Conservation (phyloP, 2,329 filamentous ascomycete genomes). For the Lachnellula subtilissima region DNA sequence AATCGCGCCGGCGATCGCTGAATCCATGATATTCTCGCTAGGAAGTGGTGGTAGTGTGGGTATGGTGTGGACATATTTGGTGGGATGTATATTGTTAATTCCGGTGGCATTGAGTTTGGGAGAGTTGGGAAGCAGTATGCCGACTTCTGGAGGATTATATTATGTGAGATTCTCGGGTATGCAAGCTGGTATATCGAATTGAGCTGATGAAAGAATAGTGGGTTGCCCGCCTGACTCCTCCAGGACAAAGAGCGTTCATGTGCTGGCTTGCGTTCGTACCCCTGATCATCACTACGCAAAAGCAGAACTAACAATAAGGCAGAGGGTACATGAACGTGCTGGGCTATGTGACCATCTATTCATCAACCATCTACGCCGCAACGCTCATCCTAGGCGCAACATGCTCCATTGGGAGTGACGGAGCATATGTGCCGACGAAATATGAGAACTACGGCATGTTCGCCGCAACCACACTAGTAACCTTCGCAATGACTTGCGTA, state of each 20-base stretch:
- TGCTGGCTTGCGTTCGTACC: slow-evolving; percentile 32
- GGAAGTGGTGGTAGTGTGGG: slow-evolving; percentile 28
- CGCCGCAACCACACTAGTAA: slow-evolving; percentile 26
- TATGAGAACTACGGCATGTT: slow-evolving; percentile 32
- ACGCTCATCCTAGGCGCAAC: slow-evolving; percentile 29
- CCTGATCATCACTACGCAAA: background rate
- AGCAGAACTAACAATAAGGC: slow-evolving; percentile 2
- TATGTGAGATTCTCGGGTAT: slow-evolving; percentile 18
- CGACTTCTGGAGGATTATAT: slow-evolving; percentile 30
- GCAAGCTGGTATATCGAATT: background rate
- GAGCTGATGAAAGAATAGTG: slow-evolving; percentile 19
- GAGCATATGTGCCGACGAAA: slow-evolving; percentile 24
- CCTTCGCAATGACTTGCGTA: slow-evolving; percentile 31
- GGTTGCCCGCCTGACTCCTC: slow-evolving; percentile 31
- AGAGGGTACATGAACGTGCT: slow-evolving; percentile 33
- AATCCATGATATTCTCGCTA: slow-evolving; percentile 29
- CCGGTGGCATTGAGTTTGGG: slow-evolving; percentile 30
- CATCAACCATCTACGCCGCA: slow-evolving; percentile 32
- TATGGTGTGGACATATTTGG: slow-evolving; percentile 31
- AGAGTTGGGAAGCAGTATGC: slow-evolving; percentile 31
- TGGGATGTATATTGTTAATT: slow-evolving; percentile 29
- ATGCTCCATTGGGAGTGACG: slow-evolving; percentile 24
- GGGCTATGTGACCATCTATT: slow-evolving; percentile 32
- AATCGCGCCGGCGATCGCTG: slow-evolving; percentile 30
- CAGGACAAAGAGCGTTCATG: slow-evolving; percentile 28